Evolutionary conservation across 2,329 filamentous ascomycete species (phyloP).

Genomic region (Colletotrichum sp.): DNA sequence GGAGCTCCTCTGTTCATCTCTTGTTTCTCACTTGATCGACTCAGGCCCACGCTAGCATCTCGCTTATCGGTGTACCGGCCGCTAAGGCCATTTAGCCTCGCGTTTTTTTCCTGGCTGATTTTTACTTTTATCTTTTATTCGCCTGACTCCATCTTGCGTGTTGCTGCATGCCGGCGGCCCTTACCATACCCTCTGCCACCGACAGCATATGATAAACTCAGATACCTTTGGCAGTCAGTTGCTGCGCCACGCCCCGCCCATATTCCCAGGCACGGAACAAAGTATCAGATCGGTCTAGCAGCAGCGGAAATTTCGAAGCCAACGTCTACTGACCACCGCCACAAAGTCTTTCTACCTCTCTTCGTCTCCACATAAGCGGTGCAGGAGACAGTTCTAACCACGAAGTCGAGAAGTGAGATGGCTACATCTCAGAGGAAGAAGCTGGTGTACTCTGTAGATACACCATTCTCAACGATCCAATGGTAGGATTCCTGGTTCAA

Average conservation of each 20-base stretch:
- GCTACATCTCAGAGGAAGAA: conserved; percentile 47
- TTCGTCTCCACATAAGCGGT: not conserved
- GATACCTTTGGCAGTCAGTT: not conserved
- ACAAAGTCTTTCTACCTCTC: not conserved
- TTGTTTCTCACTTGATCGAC: not conserved
- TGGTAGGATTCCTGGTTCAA: conserved; percentile 53
- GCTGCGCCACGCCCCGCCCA: not conserved
- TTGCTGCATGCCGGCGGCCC: not conserved
- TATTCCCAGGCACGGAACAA: not conserved
- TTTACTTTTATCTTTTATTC: conserved; percentile 2
- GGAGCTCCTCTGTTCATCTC: not conserved
- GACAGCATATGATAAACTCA: not conserved
- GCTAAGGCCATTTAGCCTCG: conserved; percentile 13
- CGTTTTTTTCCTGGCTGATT: not conserved
- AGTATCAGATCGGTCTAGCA: not conserved
- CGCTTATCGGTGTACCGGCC: conserved; percentile 18
- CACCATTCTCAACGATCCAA: conserved; percentile 64
- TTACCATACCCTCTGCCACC: not conserved
- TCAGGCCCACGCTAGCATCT: conserved; percentile 1
- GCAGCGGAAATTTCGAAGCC: not conserved
- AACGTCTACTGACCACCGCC: not conserved
- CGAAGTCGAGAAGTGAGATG: not conserved
- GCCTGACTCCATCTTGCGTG: not conserved
- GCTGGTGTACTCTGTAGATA: conserved; percentile 68
- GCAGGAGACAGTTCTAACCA: not conserved